Conservation (phyloP, 1,139 yeast genomes). For the Yamadazyma conglobata region DNA sequence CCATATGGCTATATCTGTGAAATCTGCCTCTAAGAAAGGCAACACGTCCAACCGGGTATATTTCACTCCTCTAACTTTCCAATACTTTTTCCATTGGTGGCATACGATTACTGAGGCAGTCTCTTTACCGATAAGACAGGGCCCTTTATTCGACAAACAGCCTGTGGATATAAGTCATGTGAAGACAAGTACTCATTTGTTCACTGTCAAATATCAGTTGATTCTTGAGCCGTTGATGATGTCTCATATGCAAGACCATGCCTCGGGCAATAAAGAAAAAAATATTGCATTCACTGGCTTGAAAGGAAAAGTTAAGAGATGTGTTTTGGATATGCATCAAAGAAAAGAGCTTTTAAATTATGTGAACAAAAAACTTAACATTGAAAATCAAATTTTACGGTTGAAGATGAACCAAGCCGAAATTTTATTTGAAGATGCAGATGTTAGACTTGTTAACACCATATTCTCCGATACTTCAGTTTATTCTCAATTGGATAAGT, state of each 20-base stretch:
- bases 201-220: conserved; percentile 77
- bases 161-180: conserved; percentile 32
- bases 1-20: conserved; percentile 65
- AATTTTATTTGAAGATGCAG: conserved; percentile 66
- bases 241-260: conserved; percentile 67
- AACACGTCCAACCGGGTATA: conserved; percentile 67
- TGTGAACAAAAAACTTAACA: conserved; percentile 53
- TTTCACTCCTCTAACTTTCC: conserved; percentile 65
- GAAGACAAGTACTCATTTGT: conserved; percentile 75
- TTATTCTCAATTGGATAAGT: conserved; percentile 39
- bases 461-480: conserved; percentile 56
- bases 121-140: conserved; percentile 74
- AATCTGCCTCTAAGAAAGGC: conserved; percentile 30
- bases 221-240: conserved; percentile 70
- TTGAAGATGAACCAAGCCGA: conserved; percentile 78
- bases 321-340: conserved; percentile 78
- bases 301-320: conserved; percentile 65
- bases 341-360: conserved; percentile 66
- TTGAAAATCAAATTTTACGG: conserved; percentile 51
- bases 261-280: conserved; percentile 41
- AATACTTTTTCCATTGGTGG: conserved; percentile 85
- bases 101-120: conserved; percentile 62
- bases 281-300: conserved; percentile 69
- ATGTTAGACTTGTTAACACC: conserved; percentile 69
- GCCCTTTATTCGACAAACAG: conserved; percentile 51